A percentile compares a stretch with the other conserved stretches of the same genome.
Conservation (phyloP, 1,139 yeast genomes). For the Pichia sp. region DNA sequence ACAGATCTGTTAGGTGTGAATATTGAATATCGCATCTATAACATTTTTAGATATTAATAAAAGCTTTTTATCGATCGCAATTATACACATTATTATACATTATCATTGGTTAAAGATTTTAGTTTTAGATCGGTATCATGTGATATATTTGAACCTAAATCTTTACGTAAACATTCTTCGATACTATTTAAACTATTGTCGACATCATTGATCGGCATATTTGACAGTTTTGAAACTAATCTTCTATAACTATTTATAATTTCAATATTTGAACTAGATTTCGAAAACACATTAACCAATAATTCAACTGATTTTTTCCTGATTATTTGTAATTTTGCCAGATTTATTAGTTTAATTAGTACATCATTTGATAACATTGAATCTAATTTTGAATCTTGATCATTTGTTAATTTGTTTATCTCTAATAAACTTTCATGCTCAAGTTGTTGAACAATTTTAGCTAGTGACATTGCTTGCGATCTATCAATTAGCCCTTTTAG, state of each 20-base stretch:
- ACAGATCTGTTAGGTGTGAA: too few species aligned
- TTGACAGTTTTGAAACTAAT: constrained; percentile 75
- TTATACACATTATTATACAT: background rate
- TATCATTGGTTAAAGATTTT: background rate
- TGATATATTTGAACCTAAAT: background rate
- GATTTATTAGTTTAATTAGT: constrained; percentile 23
- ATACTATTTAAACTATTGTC: constrained; percentile 64
- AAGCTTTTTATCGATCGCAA: background rate
- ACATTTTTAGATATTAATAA: background rate
- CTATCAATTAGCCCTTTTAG: constrained; percentile 44
- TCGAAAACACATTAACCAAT: constrained; percentile 36
- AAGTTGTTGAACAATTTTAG: constrained; percentile 39
- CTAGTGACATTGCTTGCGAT: constrained; percentile 50
- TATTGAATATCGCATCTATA: background rate
- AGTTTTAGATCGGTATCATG: background rate
- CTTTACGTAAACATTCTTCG: constrained; percentile 33
- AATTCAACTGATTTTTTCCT: constrained; percentile 41
- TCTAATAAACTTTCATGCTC: constrained; percentile 29
- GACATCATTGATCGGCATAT: constrained; percentile 69
- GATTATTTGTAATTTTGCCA: constrained; percentile 41
- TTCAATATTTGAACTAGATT: constrained; percentile 35
- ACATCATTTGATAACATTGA: background rate
- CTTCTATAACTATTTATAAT: constrained; percentile 79
- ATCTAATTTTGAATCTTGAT: background rate
- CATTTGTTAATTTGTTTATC: constrained; percentile 17